phyloP scores from a whole-genome alignment of 1,139 yeast species.

The Candida mesenterica region DNA sequence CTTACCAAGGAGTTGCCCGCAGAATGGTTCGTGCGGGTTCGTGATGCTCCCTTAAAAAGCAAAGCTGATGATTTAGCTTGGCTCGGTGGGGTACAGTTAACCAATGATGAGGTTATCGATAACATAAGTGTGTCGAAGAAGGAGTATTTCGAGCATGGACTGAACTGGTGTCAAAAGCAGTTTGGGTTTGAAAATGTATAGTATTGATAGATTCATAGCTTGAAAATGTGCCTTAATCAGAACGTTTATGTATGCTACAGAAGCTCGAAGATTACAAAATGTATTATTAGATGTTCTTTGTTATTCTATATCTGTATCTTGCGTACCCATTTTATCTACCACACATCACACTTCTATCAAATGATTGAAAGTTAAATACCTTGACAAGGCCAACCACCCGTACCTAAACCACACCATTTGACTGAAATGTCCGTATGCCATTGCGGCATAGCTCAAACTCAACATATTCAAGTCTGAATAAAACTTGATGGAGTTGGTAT shows the following conservation, averaged over 20 bases:
- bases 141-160: conserved; percentile 86
- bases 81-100: conserved; percentile 50
- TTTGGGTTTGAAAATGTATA: conserved; percentile 58
- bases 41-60: conserved; percentile 16
- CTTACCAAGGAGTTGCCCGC: conserved; percentile 65
- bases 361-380: conserved; percentile 76
- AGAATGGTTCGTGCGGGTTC: conserved; percentile 60
- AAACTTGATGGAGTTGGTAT: conserved; percentile 34
- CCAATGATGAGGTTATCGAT: conserved; percentile 49
- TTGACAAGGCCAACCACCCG: conserved; percentile 78
- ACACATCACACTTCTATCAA: conserved; percentile 38
- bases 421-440: conserved; percentile 79
- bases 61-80: conserved; percentile 32
- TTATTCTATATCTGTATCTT: not conserved
- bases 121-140: conserved; percentile 64
- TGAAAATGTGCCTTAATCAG: no score
- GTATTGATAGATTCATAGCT: conserved; percentile 4
- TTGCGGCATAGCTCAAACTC: conserved; percentile 64
- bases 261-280: no score
- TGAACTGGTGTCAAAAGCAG: conserved; percentile 73
- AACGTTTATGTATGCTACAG: no score
- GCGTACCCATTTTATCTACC: not conserved
- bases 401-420: conserved; percentile 97
- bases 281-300: conserved; percentile 1
- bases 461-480: conserved; percentile 59